Evolutionary conservation across 2,329 filamentous ascomycete species (phyloP).

Genomic region (Colletotrichum karsti): DNA sequence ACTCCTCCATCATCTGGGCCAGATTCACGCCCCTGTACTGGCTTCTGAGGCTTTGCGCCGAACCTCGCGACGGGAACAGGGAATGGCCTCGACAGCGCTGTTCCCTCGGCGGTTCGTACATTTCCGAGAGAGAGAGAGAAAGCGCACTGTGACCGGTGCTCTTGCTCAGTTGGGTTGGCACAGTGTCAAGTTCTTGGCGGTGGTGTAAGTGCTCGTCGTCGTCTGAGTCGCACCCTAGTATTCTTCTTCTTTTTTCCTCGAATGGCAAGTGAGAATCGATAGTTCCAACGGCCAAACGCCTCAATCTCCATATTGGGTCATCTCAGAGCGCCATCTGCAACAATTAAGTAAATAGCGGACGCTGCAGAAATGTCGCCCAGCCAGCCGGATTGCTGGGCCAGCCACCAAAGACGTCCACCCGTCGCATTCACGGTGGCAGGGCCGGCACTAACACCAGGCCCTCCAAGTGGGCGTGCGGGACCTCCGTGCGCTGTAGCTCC

Average conservation of each 20-base stretch:
- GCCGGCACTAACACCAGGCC: constrained; percentile 15
- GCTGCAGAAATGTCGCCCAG: neutral
- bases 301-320: neutral
- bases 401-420: constrained; percentile 19
- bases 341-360: constrained; percentile 4
- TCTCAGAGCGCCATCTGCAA: neutral
- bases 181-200: neutral
- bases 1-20: constrained; percentile 21
- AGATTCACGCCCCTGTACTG: constrained; percentile 18
- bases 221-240: neutral
- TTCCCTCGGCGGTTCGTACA: constrained; percentile 20
- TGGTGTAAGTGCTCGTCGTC: constrained; percentile 4
- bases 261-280: constrained; percentile 3
- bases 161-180: neutral
- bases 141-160: neutral
- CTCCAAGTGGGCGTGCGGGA: neutral
- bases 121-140: neutral
- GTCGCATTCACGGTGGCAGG: constrained; percentile 8
- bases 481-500: constrained; percentile 14
- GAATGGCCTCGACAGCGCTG: constrained; percentile 11
- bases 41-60: constrained; percentile 21
- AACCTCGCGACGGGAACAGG: constrained; percentile 11
- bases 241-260: neutral
- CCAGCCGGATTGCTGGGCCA: constrained; percentile 5
- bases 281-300: constrained; percentile 3